Conservation (phyloP, 108 stramenopile genomes). For the Pinguiococcus pyrenoidosus region DNA sequence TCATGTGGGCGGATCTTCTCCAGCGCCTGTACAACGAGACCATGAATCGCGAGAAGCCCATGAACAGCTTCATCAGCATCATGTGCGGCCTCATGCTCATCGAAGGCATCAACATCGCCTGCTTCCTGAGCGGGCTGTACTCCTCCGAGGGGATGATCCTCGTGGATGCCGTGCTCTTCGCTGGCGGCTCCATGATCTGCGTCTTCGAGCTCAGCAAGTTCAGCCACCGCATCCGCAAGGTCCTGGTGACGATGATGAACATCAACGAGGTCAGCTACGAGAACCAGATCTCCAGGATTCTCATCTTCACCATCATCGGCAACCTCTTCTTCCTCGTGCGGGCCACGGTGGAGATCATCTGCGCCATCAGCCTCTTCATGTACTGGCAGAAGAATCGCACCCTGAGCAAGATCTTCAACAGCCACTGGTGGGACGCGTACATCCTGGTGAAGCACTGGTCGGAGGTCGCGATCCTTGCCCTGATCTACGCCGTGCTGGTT, state of each 20-base stretch:
- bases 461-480: slow-evolving; percentile 65
- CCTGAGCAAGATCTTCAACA: slow-evolving; percentile 54
- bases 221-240: slow-evolving; percentile 78
- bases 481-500: no score
- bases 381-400: slow-evolving; percentile 63
- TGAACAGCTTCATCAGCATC: slow-evolving; percentile 64
- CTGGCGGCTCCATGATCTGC: slow-evolving; percentile 24
- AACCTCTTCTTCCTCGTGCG: slow-evolving; percentile 84
- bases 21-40: slow-evolving; percentile 67
- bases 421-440: slow-evolving; percentile 70
- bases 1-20: slow-evolving; percentile 92
- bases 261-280: slow-evolving; percentile 91
- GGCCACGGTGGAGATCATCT: slow-evolving; percentile 62
- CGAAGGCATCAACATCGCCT: slow-evolving; percentile 46
- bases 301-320: slow-evolving; percentile 84
- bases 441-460: slow-evolving; percentile 64
- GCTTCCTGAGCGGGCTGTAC: slow-evolving; percentile 61
- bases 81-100: slow-evolving; percentile 49
- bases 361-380: slow-evolving; percentile 49
- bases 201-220: slow-evolving; percentile 81
- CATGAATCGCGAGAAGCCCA: slow-evolving; percentile 39
- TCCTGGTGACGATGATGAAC: slow-evolving; percentile 74
- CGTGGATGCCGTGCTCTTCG: slow-evolving; percentile 34
- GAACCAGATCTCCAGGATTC: slow-evolving; percentile 61
- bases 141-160: slow-evolving; percentile 85